phyloP scores from a whole-genome alignment of 2,329 filamentous ascomycete species.

The Ilyonectria sp. region DNA sequence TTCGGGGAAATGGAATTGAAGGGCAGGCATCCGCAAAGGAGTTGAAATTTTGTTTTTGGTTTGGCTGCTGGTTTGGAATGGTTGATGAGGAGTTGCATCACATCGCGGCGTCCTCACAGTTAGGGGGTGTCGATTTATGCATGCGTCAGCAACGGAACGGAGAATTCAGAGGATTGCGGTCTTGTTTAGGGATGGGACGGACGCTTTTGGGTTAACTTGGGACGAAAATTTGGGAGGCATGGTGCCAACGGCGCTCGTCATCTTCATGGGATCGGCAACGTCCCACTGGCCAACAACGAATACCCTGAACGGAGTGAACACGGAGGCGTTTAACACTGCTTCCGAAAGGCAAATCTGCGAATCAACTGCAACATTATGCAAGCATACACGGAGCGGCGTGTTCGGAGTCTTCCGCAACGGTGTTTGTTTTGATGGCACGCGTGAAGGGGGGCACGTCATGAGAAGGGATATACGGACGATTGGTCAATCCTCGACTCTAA shows the following conservation, averaged over 20 bases:
- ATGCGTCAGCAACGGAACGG: slow-evolving; percentile 33
- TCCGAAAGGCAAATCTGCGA: slow-evolving; percentile 37
- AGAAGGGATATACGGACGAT: slow-evolving; percentile 32
- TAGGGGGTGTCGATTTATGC: slow-evolving; percentile 43
- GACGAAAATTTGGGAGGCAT: slow-evolving; percentile 36
- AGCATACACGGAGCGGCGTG: slow-evolving; percentile 39
- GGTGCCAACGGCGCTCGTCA: slow-evolving; percentile 37
- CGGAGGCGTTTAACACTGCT: slow-evolving; percentile 43
- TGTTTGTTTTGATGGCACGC: slow-evolving; percentile 43
- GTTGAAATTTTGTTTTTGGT: slow-evolving; percentile 43
- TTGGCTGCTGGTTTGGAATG: slow-evolving; percentile 40
- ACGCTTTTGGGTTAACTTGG: slow-evolving; percentile 34
- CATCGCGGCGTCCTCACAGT: slow-evolving; percentile 41
- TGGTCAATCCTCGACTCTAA: slow-evolving; percentile 32
- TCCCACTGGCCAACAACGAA: slow-evolving; percentile 41
- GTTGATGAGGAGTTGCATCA: slow-evolving; percentile 48
- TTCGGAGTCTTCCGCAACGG: slow-evolving; percentile 41
- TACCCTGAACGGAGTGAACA: slow-evolving; percentile 46
- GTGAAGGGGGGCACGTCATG: slow-evolving; percentile 34
- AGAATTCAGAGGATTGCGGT: slow-evolving; percentile 20
- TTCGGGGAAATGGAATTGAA: slow-evolving; percentile 40
- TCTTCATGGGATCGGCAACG: slow-evolving; percentile 33
- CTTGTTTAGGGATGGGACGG: slow-evolving; percentile 33
- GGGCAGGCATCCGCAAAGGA: slow-evolving; percentile 47
- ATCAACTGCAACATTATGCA: slow-evolving; percentile 42